Conservation (phyloP, 495 filamentous ascomycete genomes). For the Penicillium simplicissimum region DNA sequence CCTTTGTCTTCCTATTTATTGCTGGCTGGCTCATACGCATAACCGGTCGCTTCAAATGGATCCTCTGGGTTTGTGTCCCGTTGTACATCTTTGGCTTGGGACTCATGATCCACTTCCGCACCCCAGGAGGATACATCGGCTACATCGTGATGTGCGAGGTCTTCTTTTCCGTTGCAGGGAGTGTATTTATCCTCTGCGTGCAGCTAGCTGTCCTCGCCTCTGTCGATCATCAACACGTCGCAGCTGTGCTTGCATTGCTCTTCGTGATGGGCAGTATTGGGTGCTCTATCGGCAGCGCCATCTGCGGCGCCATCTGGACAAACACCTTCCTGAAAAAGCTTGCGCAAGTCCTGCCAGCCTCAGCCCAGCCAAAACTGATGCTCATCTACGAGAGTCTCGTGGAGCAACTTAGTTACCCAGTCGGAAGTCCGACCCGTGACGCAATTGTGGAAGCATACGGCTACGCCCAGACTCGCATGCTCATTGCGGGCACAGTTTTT, state of each 20-base stretch:
- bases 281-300: conserved; percentile 60
- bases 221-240: conserved; percentile 63
- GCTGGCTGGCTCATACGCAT: conserved; percentile 54
- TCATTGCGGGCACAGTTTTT: conserved; percentile 33
- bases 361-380: conserved; percentile 31
- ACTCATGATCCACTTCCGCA: conserved; percentile 68
- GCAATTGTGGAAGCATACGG: conserved; percentile 58
- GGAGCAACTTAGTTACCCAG: conserved; percentile 51
- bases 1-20: conserved; percentile 47
- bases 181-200: conserved; percentile 59
- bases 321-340: conserved; percentile 57
- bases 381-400: conserved; percentile 53
- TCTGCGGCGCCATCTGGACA: conserved; percentile 69
- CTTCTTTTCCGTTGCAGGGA: conserved; percentile 65
- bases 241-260: conserved; percentile 63
- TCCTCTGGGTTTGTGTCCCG: conserved; percentile 48
- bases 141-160: conserved; percentile 75
- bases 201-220: conserved; percentile 70
- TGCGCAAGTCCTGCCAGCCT: conserved; percentile 54
- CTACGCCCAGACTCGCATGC: conserved; percentile 45
- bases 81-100: conserved; percentile 58
- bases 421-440: conserved; percentile 46
- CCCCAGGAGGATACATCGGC: conserved; percentile 55
- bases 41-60: conserved; percentile 56
- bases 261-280: conserved; percentile 63